These are phyloP conservation scores for Gracilariopsis chorda DNA, from an alignment of 23 red algal species.

Conservation along the genomic window DNA sequence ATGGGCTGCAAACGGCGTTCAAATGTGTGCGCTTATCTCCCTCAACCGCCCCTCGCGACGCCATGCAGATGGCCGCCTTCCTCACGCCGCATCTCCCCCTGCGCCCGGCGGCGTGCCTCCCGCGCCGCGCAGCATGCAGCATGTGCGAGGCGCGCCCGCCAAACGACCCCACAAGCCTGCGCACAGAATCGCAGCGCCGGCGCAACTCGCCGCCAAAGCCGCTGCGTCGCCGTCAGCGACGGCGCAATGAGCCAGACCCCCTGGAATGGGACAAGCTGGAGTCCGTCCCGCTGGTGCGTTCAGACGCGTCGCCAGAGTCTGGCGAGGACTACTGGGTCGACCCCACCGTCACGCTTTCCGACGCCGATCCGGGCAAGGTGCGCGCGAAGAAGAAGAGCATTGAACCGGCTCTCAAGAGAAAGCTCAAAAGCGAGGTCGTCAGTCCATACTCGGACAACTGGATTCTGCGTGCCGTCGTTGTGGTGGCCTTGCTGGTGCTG, in stretches of 20 bases:
- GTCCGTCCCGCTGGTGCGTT: conserved; percentile 61
- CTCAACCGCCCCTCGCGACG: too few relatives aligned
- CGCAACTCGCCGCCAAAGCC: conserved; percentile 72
- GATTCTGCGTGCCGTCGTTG: conserved; percentile 66
- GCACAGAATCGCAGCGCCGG: conserved; percentile 74
- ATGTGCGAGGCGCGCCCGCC: conserved; percentile 22
- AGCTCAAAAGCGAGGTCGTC: conserved; percentile 75
- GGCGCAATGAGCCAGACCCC: conserved; percentile 6
- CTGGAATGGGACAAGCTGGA: conserved; percentile 76
- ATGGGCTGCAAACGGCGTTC: too few relatives aligned
- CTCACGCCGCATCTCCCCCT: too few relatives aligned
- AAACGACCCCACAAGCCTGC: conserved; percentile 55
- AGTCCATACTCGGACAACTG: conserved; percentile 85
- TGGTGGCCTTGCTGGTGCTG: conserved; percentile 66
- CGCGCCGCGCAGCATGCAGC: background rate
- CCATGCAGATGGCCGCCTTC: too few relatives aligned
- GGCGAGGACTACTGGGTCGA: conserved; percentile 88
- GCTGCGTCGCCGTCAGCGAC: conserved; percentile 42
- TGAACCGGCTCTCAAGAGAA: conserved; percentile 49
- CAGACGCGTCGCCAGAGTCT: conserved; percentile 31
- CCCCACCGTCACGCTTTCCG: background rate
- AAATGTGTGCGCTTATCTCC: too few relatives aligned
- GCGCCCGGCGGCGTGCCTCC: background rate
- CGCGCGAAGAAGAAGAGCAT: background rate
- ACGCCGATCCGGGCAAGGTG: background rate